A percentile compares a stretch with the other conserved stretches of the same genome.
Evolutionary conservation across 2,329 filamentous ascomycete species (phyloP).

Genomic region (Leptographium flavum): DNA sequence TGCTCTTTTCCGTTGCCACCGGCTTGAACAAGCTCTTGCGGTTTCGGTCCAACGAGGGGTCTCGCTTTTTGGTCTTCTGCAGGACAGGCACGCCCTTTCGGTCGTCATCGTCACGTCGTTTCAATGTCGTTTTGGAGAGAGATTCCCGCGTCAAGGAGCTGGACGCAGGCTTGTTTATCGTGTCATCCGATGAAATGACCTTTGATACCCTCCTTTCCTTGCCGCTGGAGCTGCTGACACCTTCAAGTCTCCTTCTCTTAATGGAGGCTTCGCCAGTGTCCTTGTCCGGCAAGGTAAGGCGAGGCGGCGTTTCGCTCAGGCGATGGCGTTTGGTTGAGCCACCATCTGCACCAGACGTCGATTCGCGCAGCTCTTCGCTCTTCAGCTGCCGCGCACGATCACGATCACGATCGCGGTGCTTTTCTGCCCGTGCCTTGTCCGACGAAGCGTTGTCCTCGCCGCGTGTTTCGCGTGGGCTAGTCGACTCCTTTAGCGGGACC

Average conservation of each 20-base stretch:
- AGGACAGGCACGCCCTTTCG: slow-evolving; percentile 17
- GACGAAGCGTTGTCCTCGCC: slow-evolving; percentile 29
- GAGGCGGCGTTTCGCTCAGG: slow-evolving; percentile 43
- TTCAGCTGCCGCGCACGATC: slow-evolving; percentile 47
- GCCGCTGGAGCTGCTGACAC: slow-evolving; percentile 7
- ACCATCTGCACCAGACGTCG: slow-evolving; percentile 35
- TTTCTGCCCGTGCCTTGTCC: slow-evolving; percentile 39
- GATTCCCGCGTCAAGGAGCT: not conserved
- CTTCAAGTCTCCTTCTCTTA: slow-evolving; percentile 44
- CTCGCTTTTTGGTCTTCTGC: slow-evolving; percentile 23
- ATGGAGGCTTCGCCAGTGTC: slow-evolving; percentile 34
- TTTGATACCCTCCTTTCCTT: slow-evolving; percentile 32
- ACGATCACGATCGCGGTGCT: slow-evolving; percentile 44
- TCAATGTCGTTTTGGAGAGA: slow-evolving; percentile 21
- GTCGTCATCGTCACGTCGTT: slow-evolving; percentile 29
- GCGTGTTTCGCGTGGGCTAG: slow-evolving; percentile 35
- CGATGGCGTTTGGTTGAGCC: slow-evolving; percentile 42
- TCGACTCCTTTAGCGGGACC: slow-evolving; percentile 34
- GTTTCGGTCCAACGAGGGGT: slow-evolving; percentile 20
- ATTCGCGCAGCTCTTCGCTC: slow-evolving; percentile 44
- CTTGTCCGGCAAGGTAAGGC: slow-evolving; percentile 35
- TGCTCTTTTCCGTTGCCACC: slow-evolving; percentile 30
- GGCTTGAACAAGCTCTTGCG: slow-evolving; percentile 27
- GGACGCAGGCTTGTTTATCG: slow-evolving; percentile 23
- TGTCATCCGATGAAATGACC: slow-evolving; percentile 29